Evolutionary conservation across 2,329 filamentous ascomycete genomes (phyloP).

Genomic region (Ceratocystis alfenasii): DNA sequence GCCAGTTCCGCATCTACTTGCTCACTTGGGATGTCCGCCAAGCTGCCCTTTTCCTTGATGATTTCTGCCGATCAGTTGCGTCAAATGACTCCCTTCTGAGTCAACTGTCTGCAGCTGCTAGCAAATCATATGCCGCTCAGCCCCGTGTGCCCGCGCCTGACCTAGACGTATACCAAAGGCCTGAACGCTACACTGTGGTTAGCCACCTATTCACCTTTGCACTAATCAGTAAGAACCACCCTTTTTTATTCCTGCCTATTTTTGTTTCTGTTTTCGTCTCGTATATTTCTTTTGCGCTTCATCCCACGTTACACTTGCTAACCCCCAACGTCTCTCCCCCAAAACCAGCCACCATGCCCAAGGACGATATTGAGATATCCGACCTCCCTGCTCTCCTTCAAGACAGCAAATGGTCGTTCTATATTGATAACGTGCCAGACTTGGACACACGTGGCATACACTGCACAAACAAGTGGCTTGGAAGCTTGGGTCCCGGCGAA

Average conservation of each 20-base stretch:
- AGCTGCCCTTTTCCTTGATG: constrained; percentile 45
- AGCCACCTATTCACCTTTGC: constrained; percentile 59
- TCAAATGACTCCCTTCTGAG: constrained; percentile 44
- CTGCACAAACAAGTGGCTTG: constrained; percentile 60
- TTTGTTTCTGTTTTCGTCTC: neutral
- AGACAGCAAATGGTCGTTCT: constrained; percentile 58
- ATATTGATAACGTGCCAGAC: constrained; percentile 53
- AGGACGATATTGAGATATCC: constrained; percentile 51
- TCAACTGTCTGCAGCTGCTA: constrained; percentile 46
- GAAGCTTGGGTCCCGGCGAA: constrained; percentile 42
- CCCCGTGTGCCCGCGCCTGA: constrained; percentile 45
- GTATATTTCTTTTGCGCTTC: neutral
- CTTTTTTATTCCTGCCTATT: neutral
- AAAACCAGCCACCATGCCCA: constrained; percentile 43
- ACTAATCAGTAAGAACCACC: constrained; percentile 45
- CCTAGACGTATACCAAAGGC: constrained; percentile 51
- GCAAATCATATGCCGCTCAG: constrained; percentile 48
- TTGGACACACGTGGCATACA: constrained; percentile 40
- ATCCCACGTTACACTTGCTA: neutral
- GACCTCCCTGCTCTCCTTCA: constrained; percentile 51
- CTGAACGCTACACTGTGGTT: constrained; percentile 55
- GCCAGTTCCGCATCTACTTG: constrained; percentile 66
- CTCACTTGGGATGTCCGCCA: constrained; percentile 51
- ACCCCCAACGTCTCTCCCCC: neutral
- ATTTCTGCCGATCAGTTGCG: constrained; percentile 45